Evolutionary conservation across 495 filamentous ascomycete species (phyloP), one percentile per base, ranked within the genome.

Genomic region (Barbatosphaeria neglecta): DNA sequence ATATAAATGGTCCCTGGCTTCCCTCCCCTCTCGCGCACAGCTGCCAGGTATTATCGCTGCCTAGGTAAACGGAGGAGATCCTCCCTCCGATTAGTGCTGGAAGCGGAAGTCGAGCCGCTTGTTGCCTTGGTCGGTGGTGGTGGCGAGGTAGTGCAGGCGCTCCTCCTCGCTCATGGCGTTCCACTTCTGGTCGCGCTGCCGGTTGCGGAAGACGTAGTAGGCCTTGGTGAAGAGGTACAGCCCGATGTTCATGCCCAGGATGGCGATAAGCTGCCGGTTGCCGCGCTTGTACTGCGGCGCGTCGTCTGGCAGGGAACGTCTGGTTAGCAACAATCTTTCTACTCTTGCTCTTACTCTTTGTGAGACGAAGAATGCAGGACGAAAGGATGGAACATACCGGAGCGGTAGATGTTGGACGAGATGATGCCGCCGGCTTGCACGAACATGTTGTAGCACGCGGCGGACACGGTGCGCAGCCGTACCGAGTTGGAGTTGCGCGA

Each of bases 121-220:
- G 56, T 87, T 90, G 6, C 84, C 84, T 52, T 78, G 67, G 55
- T 87, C 77, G 1, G 56, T 76, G 13, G 84, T 86, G 4, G 77
- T 82, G 2, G 66, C 69, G 3, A 90, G 62, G 57, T 90, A 90
- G 19, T 65, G 56, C 27, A 78, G 56, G 50, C 73, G 69, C 60
- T 88, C 74, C 17, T 75, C 76, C 19, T 66, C 67, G 4, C 61
- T 75, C 85, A 90, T 88, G 2, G 70, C 70, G 50, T 74, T 66
- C 84, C 70, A 76, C 44, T 64, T 70, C 13, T 31, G 41, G 38
- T 64, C 69, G 10, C 61, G 57, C 18, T 50, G 50, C 49, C 54
- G 55, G 51, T 86, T 87, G 19, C 75, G 69, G 50, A 65, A 67
- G n/a, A 75, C 60, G 53, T 84, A 87, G 55, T 82, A 86, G 3